phyloP scores from a whole-genome alignment of 805 yeast species.

The Nakazawaea wickerhamii region DNA sequence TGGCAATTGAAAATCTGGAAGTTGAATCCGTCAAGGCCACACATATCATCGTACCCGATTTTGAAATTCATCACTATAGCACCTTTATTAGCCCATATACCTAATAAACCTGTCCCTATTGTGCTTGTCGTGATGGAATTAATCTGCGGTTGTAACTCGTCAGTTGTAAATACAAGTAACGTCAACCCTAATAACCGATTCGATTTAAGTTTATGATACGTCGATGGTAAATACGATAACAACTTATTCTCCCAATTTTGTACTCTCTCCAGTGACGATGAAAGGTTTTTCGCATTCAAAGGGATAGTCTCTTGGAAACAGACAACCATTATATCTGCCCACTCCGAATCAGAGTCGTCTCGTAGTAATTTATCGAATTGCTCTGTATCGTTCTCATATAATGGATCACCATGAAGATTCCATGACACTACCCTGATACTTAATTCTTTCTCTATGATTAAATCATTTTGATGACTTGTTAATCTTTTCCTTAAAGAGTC shows the following conservation, averaged over 20 bases:
- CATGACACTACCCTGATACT: slow-evolving; percentile 29
- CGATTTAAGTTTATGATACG: slow-evolving; percentile 30
- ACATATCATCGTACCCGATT: slow-evolving; percentile 33
- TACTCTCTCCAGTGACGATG: slow-evolving; percentile 29
- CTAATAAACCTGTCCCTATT: slow-evolving; percentile 52
- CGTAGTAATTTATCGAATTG: slow-evolving; percentile 16
- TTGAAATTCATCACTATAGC: slow-evolving; percentile 42
- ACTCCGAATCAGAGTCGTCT: too few relatives aligned
- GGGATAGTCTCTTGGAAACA: slow-evolving; percentile 49
- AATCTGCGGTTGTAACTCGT: slow-evolving; percentile 31
- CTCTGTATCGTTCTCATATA: slow-evolving; percentile 13
- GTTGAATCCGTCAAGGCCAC: slow-evolving; percentile 25
- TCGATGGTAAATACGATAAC: slow-evolving; percentile 18
- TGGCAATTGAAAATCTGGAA: slow-evolving; percentile 45
- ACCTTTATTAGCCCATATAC: slow-evolving; percentile 58
- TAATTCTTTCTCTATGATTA: slow-evolving; percentile 6
- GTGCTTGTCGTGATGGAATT: slow-evolving; percentile 33
- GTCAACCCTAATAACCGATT: slow-evolving; percentile 50
- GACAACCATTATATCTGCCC: slow-evolving; percentile 35
- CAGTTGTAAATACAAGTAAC: slow-evolving; percentile 36
- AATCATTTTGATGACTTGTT: not conserved
- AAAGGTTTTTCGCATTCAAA: slow-evolving; percentile 31
- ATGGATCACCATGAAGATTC: slow-evolving; percentile 29
- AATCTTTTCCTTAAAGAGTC: slow-evolving; percentile 9
- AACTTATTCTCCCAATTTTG: slow-evolving; percentile 28